Evolutionary conservation across 2,329 filamentous ascomycete species (phyloP), one percentile per base, ranked within the genome.

Genomic region (Metarhizium guizhouense): DNA sequence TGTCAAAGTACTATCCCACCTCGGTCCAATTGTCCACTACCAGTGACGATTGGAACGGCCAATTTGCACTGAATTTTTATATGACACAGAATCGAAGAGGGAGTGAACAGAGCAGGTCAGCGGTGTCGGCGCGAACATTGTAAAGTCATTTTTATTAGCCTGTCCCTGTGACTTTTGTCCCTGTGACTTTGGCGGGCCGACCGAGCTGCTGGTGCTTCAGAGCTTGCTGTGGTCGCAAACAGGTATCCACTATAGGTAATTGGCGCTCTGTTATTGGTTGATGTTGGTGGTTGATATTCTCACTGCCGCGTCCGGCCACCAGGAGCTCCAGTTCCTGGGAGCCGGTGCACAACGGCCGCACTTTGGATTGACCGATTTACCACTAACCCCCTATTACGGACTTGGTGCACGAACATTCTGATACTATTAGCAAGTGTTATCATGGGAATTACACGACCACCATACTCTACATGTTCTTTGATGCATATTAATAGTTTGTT

Each of bases 141-240:
- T 61, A 61, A 58, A 53, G 60, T 60, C 59, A 59, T 61, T 63
- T 61, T 61, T 64, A 57, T 56, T 57, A 51, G 49, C 64, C 58
- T 57, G 55, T 67, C 65, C 67, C 67, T 69, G 67, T 68, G 65
- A 68, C 66, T 59, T 25, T 25, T 25, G 25, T 25, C 25, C 25
- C 25, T 25, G 25, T 25, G 25, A 25, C 25, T 25, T 57, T 47
- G 38, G 16, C 36, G 51, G 34, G 38, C 51, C 20, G 20, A 45
- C 25, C 7, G 50, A 16, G 43, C 50, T 25, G 25, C 25, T 25
- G 3, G 25, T 25, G 25, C 25, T 25, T 25, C 25, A 25, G 25
- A 25, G 25, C 25, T 25, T 25, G 25, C 25, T 25, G 43, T 16
- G 14, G 40, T 13, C 38, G 11, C 6, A 18, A 13, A n/a, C 7